Percentiles rank a stretch among this genome's conserved stretches.
Evolutionary conservation across 805 yeast genomes (phyloP).

Genomic region (Zygoascus flipseniorum): DNA sequence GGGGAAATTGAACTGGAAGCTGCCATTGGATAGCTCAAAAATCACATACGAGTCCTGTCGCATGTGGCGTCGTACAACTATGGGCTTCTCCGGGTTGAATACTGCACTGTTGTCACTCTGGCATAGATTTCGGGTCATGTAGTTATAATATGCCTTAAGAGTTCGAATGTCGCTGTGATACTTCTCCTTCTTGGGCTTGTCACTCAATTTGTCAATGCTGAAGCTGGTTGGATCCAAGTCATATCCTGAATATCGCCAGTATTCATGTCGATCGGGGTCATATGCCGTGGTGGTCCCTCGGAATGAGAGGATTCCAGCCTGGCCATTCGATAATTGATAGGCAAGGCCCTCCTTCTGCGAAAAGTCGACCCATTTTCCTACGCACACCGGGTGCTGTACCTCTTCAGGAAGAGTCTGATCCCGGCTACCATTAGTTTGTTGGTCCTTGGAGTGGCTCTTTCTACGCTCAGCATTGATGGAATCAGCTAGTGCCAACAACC

Average conservation of each 20-base stretch:
- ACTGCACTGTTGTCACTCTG: conserved; percentile 41
- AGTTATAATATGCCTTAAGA: neutral
- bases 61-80: conserved; percentile 74
- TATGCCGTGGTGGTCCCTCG: neutral
- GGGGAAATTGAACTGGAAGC: conserved; percentile 88
- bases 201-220: neutral
- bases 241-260: conserved; percentile 1
- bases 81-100: conserved; percentile 7
- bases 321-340: conserved; percentile 78
- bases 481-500: neutral
- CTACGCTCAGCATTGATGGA: neutral
- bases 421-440: neutral
- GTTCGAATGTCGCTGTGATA: neutral
- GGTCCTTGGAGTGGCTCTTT: neutral
- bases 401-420: neutral
- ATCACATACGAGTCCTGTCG: conserved; percentile 74
- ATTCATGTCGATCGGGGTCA: neutral
- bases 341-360: conserved; percentile 93
- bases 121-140: neutral
- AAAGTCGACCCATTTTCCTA: conserved; percentile 97
- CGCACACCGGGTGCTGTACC: conserved; percentile 33
- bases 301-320: neutral
- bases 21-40: conserved; percentile 90
- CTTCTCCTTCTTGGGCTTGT: neutral
- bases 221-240: neutral